Percentiles rank a stretch among this genome's conserved stretches.
phyloP scores from a whole-genome alignment of 169 alveolate genomes.

The Plasmodium vinckei region DNA sequence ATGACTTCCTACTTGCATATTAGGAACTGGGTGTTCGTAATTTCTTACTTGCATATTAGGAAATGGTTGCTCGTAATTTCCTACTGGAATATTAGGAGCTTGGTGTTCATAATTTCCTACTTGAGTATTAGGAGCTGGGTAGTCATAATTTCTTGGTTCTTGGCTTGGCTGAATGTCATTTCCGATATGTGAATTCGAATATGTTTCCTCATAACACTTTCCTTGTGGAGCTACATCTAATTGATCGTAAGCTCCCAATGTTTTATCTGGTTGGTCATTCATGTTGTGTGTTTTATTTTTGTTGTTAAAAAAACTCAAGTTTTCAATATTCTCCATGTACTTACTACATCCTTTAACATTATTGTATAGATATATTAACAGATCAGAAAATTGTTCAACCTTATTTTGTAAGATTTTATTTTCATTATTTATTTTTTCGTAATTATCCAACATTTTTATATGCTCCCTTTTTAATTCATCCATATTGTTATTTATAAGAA shows the following conservation, averaged over 20 bases:
- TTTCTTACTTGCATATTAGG: not conserved
- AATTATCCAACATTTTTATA: constrained; percentile 4
- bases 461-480: constrained; percentile 14
- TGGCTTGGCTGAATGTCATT: not conserved
- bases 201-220: no score
- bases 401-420: constrained; percentile 11
- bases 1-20: no score
- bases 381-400: constrained; percentile 41
- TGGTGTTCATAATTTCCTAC: no score
- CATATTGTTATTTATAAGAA: not conserved
- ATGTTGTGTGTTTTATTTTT: not conserved
- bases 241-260: not conserved
- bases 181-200: no score
- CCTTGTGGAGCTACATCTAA: no score
- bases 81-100: no score
- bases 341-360: constrained; percentile 40
- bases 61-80: not conserved
- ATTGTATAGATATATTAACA: constrained; percentile 60
- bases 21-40: not conserved
- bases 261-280: not conserved
- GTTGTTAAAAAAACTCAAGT: constrained; percentile 27
- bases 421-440: constrained; percentile 16
- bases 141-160: no score
- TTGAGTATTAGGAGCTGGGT: no score
- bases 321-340: constrained; percentile 62